Conservation (phyloP, 352 stramenopile species). For the Pythium coloratum region DNA sequence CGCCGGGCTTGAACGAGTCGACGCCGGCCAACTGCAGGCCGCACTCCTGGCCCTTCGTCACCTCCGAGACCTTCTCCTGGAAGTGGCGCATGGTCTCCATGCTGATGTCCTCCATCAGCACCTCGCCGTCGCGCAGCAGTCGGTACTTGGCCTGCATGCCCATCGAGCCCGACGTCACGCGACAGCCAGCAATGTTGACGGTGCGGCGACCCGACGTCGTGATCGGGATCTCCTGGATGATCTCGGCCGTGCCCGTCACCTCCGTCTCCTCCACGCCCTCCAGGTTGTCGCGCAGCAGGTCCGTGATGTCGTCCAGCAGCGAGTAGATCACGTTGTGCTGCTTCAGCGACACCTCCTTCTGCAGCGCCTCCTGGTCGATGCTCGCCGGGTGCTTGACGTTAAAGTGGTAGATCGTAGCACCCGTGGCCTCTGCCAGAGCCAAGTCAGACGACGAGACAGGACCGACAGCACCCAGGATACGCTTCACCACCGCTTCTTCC, state of each 20-base stretch:
- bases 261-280: constrained; percentile 60
- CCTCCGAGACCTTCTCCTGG: constrained; percentile 91
- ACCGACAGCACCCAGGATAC: constrained; percentile 83
- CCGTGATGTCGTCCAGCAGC: constrained; percentile 87
- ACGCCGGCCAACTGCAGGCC: constrained; percentile 94
- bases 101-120: constrained; percentile 80
- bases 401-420: constrained; percentile 86
- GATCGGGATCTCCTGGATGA: constrained; percentile 87
- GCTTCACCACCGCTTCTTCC: constrained; percentile 72
- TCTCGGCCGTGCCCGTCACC: constrained; percentile 70
- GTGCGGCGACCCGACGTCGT: constrained; percentile 78
- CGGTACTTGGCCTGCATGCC: constrained; percentile 85
- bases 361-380: constrained; percentile 80
- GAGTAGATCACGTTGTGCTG: constrained; percentile 87
- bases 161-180: constrained; percentile 93
- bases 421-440: constrained; percentile 77
- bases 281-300: constrained; percentile 70
- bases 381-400: constrained; percentile 78
- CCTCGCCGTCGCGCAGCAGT: constrained; percentile 91
- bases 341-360: constrained; percentile 73
- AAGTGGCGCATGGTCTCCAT: constrained; percentile 90
- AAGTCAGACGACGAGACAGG: constrained; percentile 85
- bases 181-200: constrained; percentile 95
- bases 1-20: constrained; percentile 92
- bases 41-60: constrained; percentile 96